These are phyloP conservation scores for Torrubiellomyces zombiae DNA, from an alignment of 2,329 filamentous ascomycete species.

Conservation along the genomic window DNA sequence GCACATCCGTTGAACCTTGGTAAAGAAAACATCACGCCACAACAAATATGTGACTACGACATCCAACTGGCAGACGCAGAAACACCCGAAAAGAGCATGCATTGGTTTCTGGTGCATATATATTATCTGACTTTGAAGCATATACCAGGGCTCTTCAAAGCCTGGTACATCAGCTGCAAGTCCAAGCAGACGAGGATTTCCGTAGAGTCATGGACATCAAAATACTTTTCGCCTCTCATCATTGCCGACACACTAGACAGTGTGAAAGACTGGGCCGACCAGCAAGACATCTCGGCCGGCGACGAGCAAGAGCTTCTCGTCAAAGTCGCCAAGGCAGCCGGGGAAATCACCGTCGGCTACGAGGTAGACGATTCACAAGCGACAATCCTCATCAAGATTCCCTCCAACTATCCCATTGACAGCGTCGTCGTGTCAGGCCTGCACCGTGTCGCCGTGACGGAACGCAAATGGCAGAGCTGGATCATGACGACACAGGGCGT, in stretches of 20 bases:
- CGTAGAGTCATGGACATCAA: constrained; percentile 73
- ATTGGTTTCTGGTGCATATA: constrained; percentile 71
- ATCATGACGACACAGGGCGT: constrained; percentile 76
- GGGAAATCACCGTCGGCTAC: constrained; percentile 71
- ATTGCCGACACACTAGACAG: constrained; percentile 49
- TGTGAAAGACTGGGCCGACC: constrained; percentile 48
- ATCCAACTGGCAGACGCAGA: constrained; percentile 37
- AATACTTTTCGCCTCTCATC: constrained; percentile 59
- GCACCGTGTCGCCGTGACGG: constrained; percentile 72
- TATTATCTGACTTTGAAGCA: constrained; percentile 71
- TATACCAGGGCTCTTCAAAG: constrained; percentile 60
- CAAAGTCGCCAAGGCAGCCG: constrained; percentile 52
- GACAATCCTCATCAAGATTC: constrained; percentile 66
- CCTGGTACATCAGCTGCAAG: constrained; percentile 70
- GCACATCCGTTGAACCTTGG: constrained; percentile 61
- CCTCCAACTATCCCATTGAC: constrained; percentile 67
- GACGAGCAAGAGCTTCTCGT: constrained; percentile 44
- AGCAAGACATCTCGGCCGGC: constrained; percentile 27
- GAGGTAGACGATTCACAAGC: constrained; percentile 77
- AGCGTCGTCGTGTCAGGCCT: constrained; percentile 59
- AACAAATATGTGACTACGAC: constrained; percentile 39
- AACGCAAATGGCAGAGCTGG: constrained; percentile 89
- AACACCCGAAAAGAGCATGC: constrained; percentile 52
- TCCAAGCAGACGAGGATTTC: constrained; percentile 66
- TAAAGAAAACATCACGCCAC: constrained; percentile 40